Conservation (phyloP, 2,329 filamentous ascomycete species). For the Fusarium liriodendri region DNA sequence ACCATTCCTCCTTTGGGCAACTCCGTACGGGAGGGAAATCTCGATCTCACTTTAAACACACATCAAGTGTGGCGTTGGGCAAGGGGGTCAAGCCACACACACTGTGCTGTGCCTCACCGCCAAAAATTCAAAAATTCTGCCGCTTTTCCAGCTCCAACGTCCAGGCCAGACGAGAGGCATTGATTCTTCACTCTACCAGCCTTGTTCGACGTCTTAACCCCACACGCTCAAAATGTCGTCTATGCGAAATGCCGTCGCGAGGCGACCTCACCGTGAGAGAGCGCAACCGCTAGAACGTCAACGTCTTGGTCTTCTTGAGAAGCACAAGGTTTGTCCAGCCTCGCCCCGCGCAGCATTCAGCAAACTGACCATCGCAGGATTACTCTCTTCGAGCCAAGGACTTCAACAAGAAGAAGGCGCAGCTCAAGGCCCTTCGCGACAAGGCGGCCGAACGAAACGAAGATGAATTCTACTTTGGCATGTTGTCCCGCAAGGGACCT, state of each 20-base stretch:
- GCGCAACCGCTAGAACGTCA: conserved; percentile 85
- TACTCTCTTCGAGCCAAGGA: conserved; percentile 74
- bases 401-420: conserved; percentile 73
- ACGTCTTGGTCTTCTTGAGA: conserved; percentile 92
- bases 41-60: conserved; percentile 12
- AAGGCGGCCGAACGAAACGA: conserved; percentile 76
- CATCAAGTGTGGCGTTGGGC: conserved; percentile 22
- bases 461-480: conserved; percentile 79
- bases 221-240: conserved; percentile 60
- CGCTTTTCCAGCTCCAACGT: conserved; percentile 23
- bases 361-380: conserved; percentile 56
- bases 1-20: neutral
- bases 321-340: conserved; percentile 77
- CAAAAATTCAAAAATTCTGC: conserved; percentile 54
- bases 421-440: conserved; percentile 67
- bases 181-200: conserved; percentile 16
- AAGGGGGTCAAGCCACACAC: conserved; percentile 26
- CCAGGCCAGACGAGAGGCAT: neutral
- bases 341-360: conserved; percentile 11
- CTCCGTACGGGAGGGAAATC: neutral
- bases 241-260: conserved; percentile 74
- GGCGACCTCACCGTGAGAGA: conserved; percentile 90
- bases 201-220: neutral
- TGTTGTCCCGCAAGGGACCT: conserved; percentile 71
- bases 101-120: conserved; percentile 46